Conservation (phyloP, 2,329 filamentous ascomycete species). For the Colletotrichum higginsianum region DNA sequence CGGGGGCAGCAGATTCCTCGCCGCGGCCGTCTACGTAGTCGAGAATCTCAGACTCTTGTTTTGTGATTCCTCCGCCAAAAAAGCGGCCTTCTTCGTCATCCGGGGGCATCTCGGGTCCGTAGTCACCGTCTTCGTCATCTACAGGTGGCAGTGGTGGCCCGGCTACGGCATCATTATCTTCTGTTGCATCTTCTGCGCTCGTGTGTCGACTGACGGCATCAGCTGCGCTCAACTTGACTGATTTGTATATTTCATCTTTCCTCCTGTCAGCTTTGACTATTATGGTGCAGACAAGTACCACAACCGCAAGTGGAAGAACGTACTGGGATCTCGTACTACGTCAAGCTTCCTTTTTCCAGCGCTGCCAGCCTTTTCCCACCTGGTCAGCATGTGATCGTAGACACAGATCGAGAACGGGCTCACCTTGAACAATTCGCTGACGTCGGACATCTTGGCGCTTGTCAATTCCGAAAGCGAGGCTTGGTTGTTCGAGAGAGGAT, state of each 20-base stretch:
- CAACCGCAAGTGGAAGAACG: constrained; percentile 46
- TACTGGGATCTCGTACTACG: constrained; percentile 74
- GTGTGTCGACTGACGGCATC: constrained; percentile 60
- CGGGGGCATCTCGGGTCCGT: constrained; percentile 43
- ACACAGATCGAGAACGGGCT: constrained; percentile 35
- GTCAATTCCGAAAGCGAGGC: not conserved
- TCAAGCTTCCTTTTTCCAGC: constrained; percentile 76
- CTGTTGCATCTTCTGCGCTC: constrained; percentile 61
- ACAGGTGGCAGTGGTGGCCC: constrained; percentile 66
- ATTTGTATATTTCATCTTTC: constrained; percentile 75
- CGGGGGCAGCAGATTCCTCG: constrained; percentile 62
- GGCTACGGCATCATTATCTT: constrained; percentile 62
- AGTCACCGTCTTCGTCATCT: constrained; percentile 59
- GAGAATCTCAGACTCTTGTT: constrained; percentile 84
- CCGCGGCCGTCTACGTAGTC: constrained; percentile 81
- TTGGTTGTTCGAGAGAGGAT: not conserved
- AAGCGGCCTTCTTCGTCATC: constrained; percentile 96
- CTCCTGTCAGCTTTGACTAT: not conserved
- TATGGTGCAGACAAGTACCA: not conserved
- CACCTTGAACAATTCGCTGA: constrained; percentile 74
- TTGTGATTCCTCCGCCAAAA: constrained; percentile 91
- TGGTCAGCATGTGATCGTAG: constrained; percentile 40
- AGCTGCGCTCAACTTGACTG: constrained; percentile 66
- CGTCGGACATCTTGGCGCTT: constrained; percentile 63
- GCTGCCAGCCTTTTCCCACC: constrained; percentile 58